Base-by-base conservation (phyloP, 352 stramenopile genomes). In the Phytopythium chamaehyphon region DNA sequence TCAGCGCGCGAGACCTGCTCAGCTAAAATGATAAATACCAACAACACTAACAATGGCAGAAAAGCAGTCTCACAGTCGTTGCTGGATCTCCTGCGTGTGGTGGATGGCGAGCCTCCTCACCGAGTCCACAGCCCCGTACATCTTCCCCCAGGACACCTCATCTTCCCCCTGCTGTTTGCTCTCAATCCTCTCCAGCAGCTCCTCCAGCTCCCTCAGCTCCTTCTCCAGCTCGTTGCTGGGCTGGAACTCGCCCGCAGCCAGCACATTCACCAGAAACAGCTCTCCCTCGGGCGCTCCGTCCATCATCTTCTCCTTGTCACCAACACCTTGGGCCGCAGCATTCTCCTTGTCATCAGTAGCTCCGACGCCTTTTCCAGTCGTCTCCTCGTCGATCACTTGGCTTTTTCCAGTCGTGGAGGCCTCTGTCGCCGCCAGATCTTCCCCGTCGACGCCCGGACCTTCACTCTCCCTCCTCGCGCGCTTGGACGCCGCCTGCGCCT, bases 201-300 rank as follows among this genome's bases (percentile, higher is more conserved):
- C 40, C 18, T 74, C 50, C 33, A 90, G 42, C 16, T 59, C 51
- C 23, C 63, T 18, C 18, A 55, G 28, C 18, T 90, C 76, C 0
- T 48, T 46, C 8, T 58, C 47, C 1, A 63, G 54, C 14, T 85
- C 66, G 0, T 28, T 26, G 15, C 71, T 76, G n/a, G 66, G 59
- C 8, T 44, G 40, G 24, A 90, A 59, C 37, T 90, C 76, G 7
- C 70, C 61, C 0, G 71, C 56, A 14, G 61, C 42, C 12, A 78
- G 66, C 47, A 88, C 67, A 1, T 60, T 80, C 43, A 88, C 79
- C 3, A 79, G 39, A 40, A 81, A 90, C 1, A 90, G 51, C 40
- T 86, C 73, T 16, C 66, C 73, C 24, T 90, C 60, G 0, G 76
- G 78, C 8, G 73, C 73, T 10, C 74, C 78, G 1, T 82, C 71